phyloP scores from a whole-genome alignment of 208 protist genomes.

The Pavlovales sp. region DNA sequence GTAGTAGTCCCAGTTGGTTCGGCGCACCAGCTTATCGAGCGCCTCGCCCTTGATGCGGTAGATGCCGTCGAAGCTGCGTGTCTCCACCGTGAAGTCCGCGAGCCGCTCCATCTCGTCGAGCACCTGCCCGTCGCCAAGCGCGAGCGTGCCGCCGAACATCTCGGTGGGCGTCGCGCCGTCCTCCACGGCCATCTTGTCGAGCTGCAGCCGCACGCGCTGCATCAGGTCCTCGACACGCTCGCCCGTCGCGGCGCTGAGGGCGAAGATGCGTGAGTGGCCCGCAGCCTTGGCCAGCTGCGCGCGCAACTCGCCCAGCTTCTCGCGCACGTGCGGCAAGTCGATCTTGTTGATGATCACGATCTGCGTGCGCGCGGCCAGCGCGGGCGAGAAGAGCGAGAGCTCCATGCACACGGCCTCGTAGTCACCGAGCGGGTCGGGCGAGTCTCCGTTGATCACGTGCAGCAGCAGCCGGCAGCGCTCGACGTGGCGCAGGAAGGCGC shows the following conservation, averaged over 20 bases:
- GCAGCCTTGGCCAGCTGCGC: neutral
- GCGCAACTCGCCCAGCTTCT: neutral
- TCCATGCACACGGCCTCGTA: conserved; percentile 25
- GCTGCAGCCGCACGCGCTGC: neutral
- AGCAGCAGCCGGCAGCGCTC: conserved; percentile 41
- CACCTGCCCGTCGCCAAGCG: neutral
- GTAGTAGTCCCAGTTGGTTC: conserved; percentile 46
- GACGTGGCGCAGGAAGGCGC: conserved; percentile 45
- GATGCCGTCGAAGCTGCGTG: neutral
- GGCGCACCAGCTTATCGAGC: conserved; percentile 6
- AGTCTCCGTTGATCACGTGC: conserved; percentile 32
- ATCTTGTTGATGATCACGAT: conserved; percentile 41
- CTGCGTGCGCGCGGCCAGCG: conserved; percentile 8
- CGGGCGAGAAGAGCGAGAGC: conserved; percentile 34
- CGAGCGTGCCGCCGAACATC: neutral
- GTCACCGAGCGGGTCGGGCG: conserved; percentile 37
- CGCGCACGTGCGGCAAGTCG: conserved; percentile 30
- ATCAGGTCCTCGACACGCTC: neutral
- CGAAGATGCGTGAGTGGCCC: neutral
- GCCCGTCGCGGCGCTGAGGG: neutral
- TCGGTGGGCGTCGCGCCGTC: neutral
- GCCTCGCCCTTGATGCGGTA: neutral
- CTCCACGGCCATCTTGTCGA: conserved; percentile 1
- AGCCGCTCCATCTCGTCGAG: neutral
- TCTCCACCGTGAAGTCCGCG: neutral